Percentiles rank a stretch among this genome's conserved stretches.
phyloP scores from a whole-genome alignment of 257 asterid genomes.

The Apocynum venetum region DNA sequence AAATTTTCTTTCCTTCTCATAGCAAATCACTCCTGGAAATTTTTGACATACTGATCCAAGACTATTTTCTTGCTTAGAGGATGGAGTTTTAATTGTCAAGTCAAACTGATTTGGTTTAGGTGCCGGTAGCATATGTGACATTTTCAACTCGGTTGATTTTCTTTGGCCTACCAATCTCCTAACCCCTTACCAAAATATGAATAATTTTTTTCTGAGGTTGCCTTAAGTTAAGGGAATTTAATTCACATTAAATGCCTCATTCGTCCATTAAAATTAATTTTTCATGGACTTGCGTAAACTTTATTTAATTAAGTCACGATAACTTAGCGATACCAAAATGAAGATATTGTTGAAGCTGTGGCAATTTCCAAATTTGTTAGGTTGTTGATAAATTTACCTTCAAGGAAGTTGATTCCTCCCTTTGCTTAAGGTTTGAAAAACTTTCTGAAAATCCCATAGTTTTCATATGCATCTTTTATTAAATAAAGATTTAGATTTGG shows the following conservation, averaged over 20 bases:
- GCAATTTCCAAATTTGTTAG: too few species aligned
- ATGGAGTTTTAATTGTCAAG: neutral
- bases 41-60: neutral
- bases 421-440: neutral
- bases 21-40: neutral
- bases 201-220: neutral
- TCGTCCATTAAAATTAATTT: too few species aligned
- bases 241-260: too few species aligned
- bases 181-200: neutral
- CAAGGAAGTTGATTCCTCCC: neutral
- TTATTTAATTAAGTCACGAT: too few species aligned
- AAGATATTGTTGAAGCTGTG: too few species aligned
- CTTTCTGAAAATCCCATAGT: neutral
- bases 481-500: neutral
- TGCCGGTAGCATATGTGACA: neutral
- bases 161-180: neutral
- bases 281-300: too few species aligned
- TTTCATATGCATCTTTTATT: neutral
- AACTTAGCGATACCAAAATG: too few species aligned
- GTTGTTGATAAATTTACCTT: too few species aligned
- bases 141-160: neutral
- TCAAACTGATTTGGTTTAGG: slow-evolving; percentile 5
- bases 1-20: neutral
- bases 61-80: neutral
- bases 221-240: too few species aligned